Evolutionary conservation across 345 rosid genomes (phyloP).

Genomic region (Eucalyptus pumila): DNA sequence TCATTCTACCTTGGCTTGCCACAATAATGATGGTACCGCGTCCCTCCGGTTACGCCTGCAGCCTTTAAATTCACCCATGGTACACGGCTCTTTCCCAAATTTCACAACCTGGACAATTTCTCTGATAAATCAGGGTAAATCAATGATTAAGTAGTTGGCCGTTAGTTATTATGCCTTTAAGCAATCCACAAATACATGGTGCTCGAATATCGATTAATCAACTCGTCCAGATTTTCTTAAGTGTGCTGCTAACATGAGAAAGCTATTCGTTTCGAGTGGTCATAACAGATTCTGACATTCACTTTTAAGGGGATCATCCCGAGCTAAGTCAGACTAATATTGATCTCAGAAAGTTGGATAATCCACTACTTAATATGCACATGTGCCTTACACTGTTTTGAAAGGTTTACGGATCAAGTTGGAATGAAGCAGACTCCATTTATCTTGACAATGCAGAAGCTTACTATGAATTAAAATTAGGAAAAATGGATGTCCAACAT

Average conservation of each 20-base stretch:
- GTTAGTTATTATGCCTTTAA: not conserved
- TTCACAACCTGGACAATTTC: not conserved
- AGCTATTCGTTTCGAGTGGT: not conserved
- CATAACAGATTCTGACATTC: not conserved
- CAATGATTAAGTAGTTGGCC: not conserved
- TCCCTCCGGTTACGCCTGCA: not conserved
- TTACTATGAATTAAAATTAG: not conserved
- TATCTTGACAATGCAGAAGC: not conserved
- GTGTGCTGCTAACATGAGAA: not conserved
- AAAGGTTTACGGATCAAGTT: not conserved
- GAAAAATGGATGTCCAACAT: not conserved
- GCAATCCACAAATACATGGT: not conserved
- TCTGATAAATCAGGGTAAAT: not conserved
- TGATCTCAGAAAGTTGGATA: not conserved
- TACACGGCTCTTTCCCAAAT: not conserved
- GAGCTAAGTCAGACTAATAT: not conserved
- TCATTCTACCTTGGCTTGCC: not conserved
- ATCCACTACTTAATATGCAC: not conserved
- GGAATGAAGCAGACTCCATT: not conserved
- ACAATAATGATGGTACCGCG: not conserved
- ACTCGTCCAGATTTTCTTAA: not conserved
- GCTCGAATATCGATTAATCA: not conserved
- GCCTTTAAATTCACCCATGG: not conserved
- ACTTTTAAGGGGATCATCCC: not conserved
- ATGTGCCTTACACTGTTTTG: not conserved